A percentile compares a stretch with the other conserved stretches of the same genome.
These are phyloP conservation scores for Hippophae rhamnoides DNA, from an alignment of 306 rosid genomes.

Conservation along the genomic window DNA sequence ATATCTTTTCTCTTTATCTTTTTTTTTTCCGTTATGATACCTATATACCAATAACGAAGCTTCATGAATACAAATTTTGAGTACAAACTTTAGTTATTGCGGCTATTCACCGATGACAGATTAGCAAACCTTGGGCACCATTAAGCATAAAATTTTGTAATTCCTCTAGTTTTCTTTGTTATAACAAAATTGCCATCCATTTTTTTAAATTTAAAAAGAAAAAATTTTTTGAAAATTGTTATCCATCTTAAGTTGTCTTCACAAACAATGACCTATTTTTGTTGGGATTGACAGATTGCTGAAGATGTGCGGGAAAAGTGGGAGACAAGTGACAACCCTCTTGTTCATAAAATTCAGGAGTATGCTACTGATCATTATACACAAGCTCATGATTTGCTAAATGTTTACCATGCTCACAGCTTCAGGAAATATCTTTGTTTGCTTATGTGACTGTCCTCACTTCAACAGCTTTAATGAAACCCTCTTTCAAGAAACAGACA, in stretches of 20 bases:
- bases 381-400: slow-evolving; percentile 5
- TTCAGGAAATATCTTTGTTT: slow-evolving; percentile 8
- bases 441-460: slow-evolving; percentile 10
- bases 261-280: slow-evolving; percentile 2
- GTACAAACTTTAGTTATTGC: too few species aligned
- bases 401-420: not conserved
- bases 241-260: too few species aligned
- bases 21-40: slow-evolving; percentile 1
- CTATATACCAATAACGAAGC: too few species aligned
- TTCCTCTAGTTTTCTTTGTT: too few species aligned
- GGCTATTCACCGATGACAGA: too few species aligned
- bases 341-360: slow-evolving; percentile 87
- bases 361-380: slow-evolving; percentile 21
- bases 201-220: too few species aligned
- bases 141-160: too few species aligned
- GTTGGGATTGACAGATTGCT: slow-evolving; percentile 55
- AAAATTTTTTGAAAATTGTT: too few species aligned
- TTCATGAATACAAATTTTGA: too few species aligned
- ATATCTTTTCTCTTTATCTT: slow-evolving; percentile 8
- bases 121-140: too few species aligned
- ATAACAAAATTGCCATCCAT: too few species aligned
- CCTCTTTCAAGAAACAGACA: slow-evolving; percentile 80
- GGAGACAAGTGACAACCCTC: slow-evolving; percentile 67
- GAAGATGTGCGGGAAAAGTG: slow-evolving; percentile 73
- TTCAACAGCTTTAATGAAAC: slow-evolving; percentile 72